A percentile compares a stretch with the other conserved stretches of the same genome.
Evolutionary conservation across 2,329 filamentous ascomycete species (phyloP).

Genomic region (Clarireedia paspali): DNA sequence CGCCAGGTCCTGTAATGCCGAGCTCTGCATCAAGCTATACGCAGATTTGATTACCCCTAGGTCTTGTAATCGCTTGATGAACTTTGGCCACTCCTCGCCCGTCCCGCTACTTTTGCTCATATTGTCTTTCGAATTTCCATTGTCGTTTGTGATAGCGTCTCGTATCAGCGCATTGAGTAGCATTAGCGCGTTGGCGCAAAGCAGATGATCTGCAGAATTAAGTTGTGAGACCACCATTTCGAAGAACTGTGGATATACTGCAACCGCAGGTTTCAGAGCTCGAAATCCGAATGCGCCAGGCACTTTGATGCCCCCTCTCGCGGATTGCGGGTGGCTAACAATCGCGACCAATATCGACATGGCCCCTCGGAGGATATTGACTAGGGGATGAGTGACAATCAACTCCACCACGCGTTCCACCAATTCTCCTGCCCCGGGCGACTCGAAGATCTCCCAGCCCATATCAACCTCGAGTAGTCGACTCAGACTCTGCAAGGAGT

Average conservation of each 20-base stretch:
- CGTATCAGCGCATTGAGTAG: slow-evolving; percentile 92
- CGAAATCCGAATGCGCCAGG: slow-evolving; percentile 76
- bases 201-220: slow-evolving; percentile 86
- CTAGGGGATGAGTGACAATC: slow-evolving; percentile 88
- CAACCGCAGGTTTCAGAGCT: slow-evolving; percentile 84
- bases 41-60: slow-evolving; percentile 88
- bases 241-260: slow-evolving; percentile 86
- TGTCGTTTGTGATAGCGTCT: slow-evolving; percentile 75
- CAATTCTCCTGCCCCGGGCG: slow-evolving; percentile 53
- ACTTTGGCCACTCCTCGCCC: slow-evolving; percentile 81
- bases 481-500: slow-evolving; percentile 83
- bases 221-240: slow-evolving; percentile 88
- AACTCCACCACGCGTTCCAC: slow-evolving; percentile 78
- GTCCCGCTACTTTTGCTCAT: slow-evolving; percentile 30
- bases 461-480: slow-evolving; percentile 91
- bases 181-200: slow-evolving; percentile 92
- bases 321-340: slow-evolving; percentile 72
- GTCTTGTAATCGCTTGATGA: slow-evolving; percentile 90
- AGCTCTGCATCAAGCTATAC: slow-evolving; percentile 89
- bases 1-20: slow-evolving; percentile 80
- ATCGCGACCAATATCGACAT: slow-evolving; percentile 95
- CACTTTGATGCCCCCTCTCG: slow-evolving; percentile 34
- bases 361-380: slow-evolving; percentile 93
- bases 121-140: slow-evolving; percentile 26
- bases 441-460: slow-evolving; percentile 86